These are phyloP conservation scores for Ceratobasidium sp. DNA, from an alignment of 1,284 basidiomycete species.

Conservation along the genomic window DNA sequence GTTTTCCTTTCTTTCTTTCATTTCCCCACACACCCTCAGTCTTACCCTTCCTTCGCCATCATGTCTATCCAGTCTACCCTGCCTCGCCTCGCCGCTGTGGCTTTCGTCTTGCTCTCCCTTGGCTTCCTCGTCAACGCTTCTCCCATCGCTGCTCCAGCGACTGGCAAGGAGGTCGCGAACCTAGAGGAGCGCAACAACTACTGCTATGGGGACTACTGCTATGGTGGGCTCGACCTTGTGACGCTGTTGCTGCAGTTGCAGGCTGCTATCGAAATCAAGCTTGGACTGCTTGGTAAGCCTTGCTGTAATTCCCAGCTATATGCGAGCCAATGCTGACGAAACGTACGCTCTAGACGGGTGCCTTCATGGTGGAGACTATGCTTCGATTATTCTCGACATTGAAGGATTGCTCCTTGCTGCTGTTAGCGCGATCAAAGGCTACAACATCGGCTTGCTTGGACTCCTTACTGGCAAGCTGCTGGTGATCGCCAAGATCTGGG, in stretches of 20 bases:
- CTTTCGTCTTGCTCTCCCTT: conserved; percentile 26
- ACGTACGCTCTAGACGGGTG: conserved; percentile 6
- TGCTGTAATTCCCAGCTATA: no score
- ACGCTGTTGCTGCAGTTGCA: conserved; percentile 32
- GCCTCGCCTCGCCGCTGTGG: conserved; percentile 33
- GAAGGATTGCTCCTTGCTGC: conserved; percentile 34
- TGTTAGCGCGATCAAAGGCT: conserved; percentile 28
- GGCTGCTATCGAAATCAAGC: conserved; percentile 35
- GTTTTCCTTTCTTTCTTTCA: not conserved
- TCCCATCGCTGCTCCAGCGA: conserved; percentile 26
- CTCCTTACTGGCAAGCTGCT: conserved; percentile 33
- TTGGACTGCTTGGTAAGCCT: conserved; percentile 32
- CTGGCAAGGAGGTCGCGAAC: conserved; percentile 8
- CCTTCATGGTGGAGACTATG: conserved; percentile 33
- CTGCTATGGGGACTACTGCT: conserved; percentile 26
- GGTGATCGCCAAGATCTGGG: conserved; percentile 36
- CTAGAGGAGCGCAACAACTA: conserved; percentile 25
- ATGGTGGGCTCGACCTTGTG: conserved; percentile 30
- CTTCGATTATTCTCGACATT: conserved; percentile 32
- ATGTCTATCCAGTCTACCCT: conserved; percentile 35
- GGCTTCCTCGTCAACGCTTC: conserved; percentile 31
- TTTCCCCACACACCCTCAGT: not conserved
- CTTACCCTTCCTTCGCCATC: not conserved
- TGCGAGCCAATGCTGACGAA: not conserved
- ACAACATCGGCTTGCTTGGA: conserved; percentile 40